Percentiles rank a stretch among this genome's conserved stretches.
Conservation (phyloP, 768 basidiomycete species). For the Rubroboletus satanas region DNA sequence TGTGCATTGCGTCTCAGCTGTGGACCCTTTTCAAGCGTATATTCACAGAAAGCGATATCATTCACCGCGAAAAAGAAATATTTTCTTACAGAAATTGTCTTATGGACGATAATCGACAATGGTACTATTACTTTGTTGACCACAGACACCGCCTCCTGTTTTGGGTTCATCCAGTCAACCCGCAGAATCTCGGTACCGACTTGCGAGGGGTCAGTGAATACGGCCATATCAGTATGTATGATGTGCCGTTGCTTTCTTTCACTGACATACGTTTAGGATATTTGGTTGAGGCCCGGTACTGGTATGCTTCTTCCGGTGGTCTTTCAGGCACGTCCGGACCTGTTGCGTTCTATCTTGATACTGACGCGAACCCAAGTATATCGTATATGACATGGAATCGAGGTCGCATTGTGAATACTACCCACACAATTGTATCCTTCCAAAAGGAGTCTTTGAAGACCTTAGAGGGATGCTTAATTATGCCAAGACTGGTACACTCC, state of each 20-base stretch:
- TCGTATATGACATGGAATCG: neutral
- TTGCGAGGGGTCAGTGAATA: constrained; percentile 6
- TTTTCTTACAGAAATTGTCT: constrained; percentile 5
- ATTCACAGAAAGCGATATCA: constrained; percentile 14
- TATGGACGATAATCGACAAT: neutral
- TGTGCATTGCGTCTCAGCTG: too few species aligned
- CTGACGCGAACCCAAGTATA: neutral
- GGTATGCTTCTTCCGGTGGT: neutral
- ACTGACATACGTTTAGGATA: constrained; percentile 9
- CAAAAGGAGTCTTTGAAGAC: constrained; percentile 1
- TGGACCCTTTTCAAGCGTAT: constrained; percentile 10
- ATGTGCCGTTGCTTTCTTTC: too few species aligned
- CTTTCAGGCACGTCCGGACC: neutral
- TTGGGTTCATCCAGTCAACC: constrained; percentile 5
- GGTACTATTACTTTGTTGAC: constrained; percentile 17
- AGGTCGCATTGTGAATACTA: constrained; percentile 21
- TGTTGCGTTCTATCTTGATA: neutral
- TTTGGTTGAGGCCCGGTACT: constrained; percentile 11
- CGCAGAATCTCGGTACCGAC: neutral
- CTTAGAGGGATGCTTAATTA: constrained; percentile 18
- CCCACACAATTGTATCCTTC: constrained; percentile 4
- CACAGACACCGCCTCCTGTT: constrained; percentile 15
- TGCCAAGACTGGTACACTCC: constrained; percentile 9
- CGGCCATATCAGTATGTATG: constrained; percentile 13
- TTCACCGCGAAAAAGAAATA: neutral